These are phyloP conservation scores for Aeschynomene evenia DNA, from an alignment of 306 rosid species.

Conservation along the genomic window DNA sequence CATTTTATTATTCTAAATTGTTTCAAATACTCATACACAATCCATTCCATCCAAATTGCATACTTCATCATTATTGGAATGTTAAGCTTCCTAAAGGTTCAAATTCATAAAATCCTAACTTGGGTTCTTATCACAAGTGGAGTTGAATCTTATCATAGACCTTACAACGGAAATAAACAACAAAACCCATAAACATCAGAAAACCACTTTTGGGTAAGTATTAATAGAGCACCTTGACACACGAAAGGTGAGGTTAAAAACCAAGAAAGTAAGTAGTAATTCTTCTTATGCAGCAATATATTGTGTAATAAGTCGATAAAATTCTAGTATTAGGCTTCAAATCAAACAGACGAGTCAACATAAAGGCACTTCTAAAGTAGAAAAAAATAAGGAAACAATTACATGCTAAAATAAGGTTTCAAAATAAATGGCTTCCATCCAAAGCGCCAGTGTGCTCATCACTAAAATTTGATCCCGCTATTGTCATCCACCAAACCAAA, in stretches of 20 bases:
- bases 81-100: no score
- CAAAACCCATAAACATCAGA: no score
- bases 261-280: not conserved
- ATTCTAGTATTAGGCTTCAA: not conserved
- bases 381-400: not conserved
- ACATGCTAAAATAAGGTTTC: not conserved
- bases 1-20: no score
- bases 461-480: not conserved
- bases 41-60: no score
- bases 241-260: not conserved
- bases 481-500: not conserved
- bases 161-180: no score
- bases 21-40: no score
- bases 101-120: no score
- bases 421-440: not conserved
- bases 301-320: not conserved
- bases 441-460: not conserved
- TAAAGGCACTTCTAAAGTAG: not conserved
- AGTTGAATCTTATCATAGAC: no score
- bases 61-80: no score
- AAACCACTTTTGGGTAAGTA: no score
- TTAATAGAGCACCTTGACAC: not conserved
- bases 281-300: not conserved
- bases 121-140: no score
- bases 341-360: not conserved